Evolutionary conservation across 1,284 basidiomycete species (phyloP).

Genomic region (Malassezia globosa): DNA sequence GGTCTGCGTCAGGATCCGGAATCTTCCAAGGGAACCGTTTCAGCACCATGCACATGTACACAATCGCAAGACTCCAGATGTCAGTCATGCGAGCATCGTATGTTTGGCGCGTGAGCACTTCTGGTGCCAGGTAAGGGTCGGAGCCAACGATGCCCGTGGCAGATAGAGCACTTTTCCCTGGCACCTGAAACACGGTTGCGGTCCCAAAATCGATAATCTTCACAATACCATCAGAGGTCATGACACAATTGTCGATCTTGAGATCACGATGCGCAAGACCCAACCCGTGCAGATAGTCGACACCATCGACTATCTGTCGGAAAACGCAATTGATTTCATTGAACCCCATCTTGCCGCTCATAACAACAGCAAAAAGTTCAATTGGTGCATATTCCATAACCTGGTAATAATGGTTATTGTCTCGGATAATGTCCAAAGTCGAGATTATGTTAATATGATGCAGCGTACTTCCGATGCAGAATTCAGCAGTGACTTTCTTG

Average conservation of each 20-base stretch:
- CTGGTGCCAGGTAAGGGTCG: constrained; percentile 95
- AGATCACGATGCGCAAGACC: constrained; percentile 95
- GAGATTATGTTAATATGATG: constrained; percentile 88
- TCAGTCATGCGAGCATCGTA: constrained; percentile 97
- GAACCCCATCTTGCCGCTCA: constrained; percentile 96
- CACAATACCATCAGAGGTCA: constrained; percentile 84
- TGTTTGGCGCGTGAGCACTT: constrained; percentile 65
- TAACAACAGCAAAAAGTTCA: constrained; percentile 97
- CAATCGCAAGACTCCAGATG: constrained; percentile 96
- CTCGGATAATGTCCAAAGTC: constrained; percentile 94
- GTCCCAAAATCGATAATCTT: constrained; percentile 99
- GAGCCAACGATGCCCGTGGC: constrained; percentile 90
- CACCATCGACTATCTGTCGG: constrained; percentile 93
- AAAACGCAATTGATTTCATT: constrained; percentile 99
- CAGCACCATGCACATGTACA: constrained; percentile 98
- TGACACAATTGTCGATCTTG: constrained; percentile 99
- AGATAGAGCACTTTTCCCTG: constrained; percentile 54
- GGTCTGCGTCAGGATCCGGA: constrained; percentile 83
- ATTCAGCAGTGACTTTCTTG: constrained; percentile 97
- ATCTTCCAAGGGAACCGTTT: constrained; percentile 98
- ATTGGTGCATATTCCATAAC: constrained; percentile 96
- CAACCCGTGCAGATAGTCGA: constrained; percentile 93
- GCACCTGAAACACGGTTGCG: constrained; percentile 96
- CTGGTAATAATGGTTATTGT: constrained; percentile 80
- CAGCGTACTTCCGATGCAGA: constrained; percentile 81